These are phyloP conservation scores for Prunus persica DNA, from an alignment of 306 rosid species.

Conservation along the genomic window DNA sequence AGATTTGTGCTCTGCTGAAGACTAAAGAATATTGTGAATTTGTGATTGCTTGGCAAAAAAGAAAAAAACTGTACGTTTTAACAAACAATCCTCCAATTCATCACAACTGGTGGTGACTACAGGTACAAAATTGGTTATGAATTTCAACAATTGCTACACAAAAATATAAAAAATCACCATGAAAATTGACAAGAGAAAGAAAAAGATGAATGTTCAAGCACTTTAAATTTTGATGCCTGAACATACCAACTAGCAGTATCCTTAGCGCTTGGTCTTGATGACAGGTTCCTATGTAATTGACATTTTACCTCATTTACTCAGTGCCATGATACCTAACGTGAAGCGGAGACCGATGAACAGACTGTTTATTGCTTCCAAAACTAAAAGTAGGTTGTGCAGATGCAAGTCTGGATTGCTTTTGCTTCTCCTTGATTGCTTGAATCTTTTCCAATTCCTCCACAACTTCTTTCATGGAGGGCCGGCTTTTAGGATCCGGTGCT, in stretches of 20 bases:
- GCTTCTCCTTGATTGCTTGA: constrained; percentile 33
- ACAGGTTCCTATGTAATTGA: too few relatives aligned
- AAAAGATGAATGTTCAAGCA: constrained; percentile 9
- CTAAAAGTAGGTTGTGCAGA: constrained; percentile 1
- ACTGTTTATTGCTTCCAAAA: constrained; percentile 1
- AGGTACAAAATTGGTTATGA: constrained; percentile 9
- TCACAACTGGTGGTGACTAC: constrained; percentile 11
- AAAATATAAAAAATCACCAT: not conserved
- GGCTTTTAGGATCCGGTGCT: constrained; percentile 47
- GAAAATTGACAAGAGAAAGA: not conserved
- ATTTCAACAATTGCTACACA: not conserved
- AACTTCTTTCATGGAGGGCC: constrained; percentile 82
- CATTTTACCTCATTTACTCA: not conserved
- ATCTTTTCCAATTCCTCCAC: constrained; percentile 56
- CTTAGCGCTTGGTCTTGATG: not conserved
- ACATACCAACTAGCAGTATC: not conserved
- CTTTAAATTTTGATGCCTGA: not conserved
- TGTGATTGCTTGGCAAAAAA: not conserved
- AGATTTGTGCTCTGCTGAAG: not conserved
- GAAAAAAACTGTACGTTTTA: not conserved
- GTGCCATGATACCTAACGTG: constrained; percentile 21
- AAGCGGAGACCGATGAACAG: not conserved
- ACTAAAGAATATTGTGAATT: not conserved
- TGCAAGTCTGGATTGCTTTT: constrained; percentile 23
- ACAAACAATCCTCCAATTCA: constrained; percentile 6